These are phyloP conservation scores for Helotiales sp. DNA, from an alignment of 2,329 filamentous ascomycete species.

Conservation along the genomic window DNA sequence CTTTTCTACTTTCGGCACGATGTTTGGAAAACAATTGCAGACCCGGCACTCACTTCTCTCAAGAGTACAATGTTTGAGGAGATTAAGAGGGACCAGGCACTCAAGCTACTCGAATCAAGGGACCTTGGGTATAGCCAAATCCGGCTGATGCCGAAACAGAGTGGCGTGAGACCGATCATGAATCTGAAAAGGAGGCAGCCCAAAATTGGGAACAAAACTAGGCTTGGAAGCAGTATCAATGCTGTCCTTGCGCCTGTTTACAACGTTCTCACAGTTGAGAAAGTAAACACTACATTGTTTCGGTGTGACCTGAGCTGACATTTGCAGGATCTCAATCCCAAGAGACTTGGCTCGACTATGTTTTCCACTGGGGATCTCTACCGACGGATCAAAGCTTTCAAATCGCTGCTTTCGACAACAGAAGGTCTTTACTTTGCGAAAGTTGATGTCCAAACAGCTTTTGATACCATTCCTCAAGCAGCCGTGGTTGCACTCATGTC, in stretches of 20 bases:
- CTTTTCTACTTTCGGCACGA: conserved; percentile 96
- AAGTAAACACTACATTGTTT: conserved; percentile 45
- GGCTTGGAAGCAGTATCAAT: conserved; percentile 68
- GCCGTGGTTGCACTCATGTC: conserved; percentile 67
- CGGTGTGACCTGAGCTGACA: conserved; percentile 19
- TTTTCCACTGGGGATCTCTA: conserved; percentile 84
- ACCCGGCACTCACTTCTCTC: conserved; percentile 68
- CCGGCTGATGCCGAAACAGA: conserved; percentile 78
- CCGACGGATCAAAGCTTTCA: conserved; percentile 69
- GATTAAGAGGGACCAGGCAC: conserved; percentile 58
- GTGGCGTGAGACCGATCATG: conserved; percentile 78
- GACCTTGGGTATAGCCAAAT: conserved; percentile 76
- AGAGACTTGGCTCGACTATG: conserved; percentile 73
- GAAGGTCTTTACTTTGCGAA: conserved; percentile 80
- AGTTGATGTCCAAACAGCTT: conserved; percentile 86
- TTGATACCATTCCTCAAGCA: conserved; percentile 90
- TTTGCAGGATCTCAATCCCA: conserved; percentile 48
- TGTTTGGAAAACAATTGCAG: conserved; percentile 76
- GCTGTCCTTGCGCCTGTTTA: conserved; percentile 71
- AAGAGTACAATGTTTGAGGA: conserved; percentile 79
- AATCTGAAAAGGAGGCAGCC: conserved; percentile 72
- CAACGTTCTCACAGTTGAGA: conserved; percentile 77
- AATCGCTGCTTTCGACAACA: conserved; percentile 43
- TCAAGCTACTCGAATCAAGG: conserved; percentile 58
- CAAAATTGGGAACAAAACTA: conserved; percentile 51